Conservation (phyloP, 768 basidiomycete genomes). For the Pisolithus sp. region DNA sequence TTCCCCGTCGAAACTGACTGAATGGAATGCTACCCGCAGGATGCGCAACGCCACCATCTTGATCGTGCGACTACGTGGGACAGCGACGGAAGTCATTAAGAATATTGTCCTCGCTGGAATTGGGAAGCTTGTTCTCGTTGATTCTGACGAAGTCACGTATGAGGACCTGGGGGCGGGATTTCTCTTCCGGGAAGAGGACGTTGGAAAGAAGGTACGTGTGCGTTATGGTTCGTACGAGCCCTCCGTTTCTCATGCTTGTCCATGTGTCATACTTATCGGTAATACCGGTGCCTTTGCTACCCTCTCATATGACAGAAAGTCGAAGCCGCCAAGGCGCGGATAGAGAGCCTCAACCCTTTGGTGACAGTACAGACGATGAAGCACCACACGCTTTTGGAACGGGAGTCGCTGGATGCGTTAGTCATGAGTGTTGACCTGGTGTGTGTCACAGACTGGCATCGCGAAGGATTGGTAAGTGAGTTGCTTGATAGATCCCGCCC, state of each 20-base stretch:
- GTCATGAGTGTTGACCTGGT: conserved; percentile 73
- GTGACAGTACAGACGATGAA: conserved; percentile 72
- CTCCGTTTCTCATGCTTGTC: conserved; percentile 23
- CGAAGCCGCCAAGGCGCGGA: conserved; percentile 74
- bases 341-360: conserved; percentile 88
- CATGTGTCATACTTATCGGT: conserved; percentile 33
- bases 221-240: conserved; percentile 1
- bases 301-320: conserved; percentile 53
- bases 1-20: too few species aligned
- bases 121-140: conserved; percentile 81
- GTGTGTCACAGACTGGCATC: conserved; percentile 76
- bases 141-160: conserved; percentile 65
- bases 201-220: conserved; percentile 70
- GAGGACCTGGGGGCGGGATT: conserved; percentile 91
- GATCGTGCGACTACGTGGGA: conserved; percentile 69
- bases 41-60: conserved; percentile 93
- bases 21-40: conserved; percentile 33
- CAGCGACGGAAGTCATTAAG: conserved; percentile 92
- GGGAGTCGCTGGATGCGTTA: conserved; percentile 49
- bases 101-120: conserved; percentile 97
- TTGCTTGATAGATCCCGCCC: not conserved
- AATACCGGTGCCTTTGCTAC: conserved; percentile 3
- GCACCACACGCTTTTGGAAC: conserved; percentile 40
- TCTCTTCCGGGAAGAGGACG: conserved; percentile 89
- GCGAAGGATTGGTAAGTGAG: conserved; percentile 60